phyloP scores from a whole-genome alignment of 345 rosid species.

The Rhizophora apiculata region DNA sequence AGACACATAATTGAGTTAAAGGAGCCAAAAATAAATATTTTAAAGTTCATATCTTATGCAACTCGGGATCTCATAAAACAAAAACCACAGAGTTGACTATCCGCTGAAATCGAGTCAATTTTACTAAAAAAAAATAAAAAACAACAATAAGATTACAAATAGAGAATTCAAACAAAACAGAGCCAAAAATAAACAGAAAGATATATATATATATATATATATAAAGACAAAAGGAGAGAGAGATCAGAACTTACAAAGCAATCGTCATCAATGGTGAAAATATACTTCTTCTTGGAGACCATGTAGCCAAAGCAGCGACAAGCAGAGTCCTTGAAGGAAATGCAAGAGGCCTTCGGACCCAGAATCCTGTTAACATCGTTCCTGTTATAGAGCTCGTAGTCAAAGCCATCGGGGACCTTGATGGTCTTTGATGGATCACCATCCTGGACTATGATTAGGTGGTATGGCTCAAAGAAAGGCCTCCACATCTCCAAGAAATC shows the following conservation, averaged over 20 bases:
- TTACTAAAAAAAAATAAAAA: not conserved
- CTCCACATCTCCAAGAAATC: slow-evolving; percentile 58
- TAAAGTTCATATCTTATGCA: not conserved
- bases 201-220: not conserved
- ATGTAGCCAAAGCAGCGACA: slow-evolving; percentile 55
- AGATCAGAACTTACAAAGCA: slow-evolving; percentile 39
- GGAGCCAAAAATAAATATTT: too few species aligned
- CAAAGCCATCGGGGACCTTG: slow-evolving; percentile 54
- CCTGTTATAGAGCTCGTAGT: slow-evolving; percentile 49
- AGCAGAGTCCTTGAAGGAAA: slow-evolving; percentile 54
- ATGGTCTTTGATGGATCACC: slow-evolving; percentile 51
- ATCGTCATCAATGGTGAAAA: slow-evolving; percentile 58
- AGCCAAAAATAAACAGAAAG: not conserved
- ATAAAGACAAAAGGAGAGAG: not conserved
- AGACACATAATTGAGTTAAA: too few species aligned
- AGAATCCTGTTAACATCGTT: slow-evolving; percentile 50
- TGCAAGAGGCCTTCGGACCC: slow-evolving; percentile 57
- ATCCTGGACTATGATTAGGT: slow-evolving; percentile 50
- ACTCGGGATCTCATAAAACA: not conserved
- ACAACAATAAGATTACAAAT: not conserved
- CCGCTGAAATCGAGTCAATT: not conserved
- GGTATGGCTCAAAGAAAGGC: slow-evolving; percentile 51
- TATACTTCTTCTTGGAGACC: slow-evolving; percentile 45
- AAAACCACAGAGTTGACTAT: not conserved
- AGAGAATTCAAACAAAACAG: not conserved